Evolutionary conservation across 805 yeast genomes (phyloP).

Genomic region (Myxozyma nipponensis): DNA sequence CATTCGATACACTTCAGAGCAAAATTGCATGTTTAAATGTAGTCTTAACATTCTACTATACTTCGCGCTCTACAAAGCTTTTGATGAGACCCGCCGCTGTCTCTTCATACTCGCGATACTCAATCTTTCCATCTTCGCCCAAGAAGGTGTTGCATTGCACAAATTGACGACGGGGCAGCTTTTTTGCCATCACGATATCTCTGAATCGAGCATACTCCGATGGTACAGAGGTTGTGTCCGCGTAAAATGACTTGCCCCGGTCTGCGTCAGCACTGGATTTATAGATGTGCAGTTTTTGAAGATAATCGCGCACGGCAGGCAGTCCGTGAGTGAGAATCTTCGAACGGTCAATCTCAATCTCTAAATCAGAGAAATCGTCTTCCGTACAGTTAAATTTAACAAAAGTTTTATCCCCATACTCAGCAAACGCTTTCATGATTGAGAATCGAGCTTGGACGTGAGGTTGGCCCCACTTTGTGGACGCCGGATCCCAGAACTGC

Average conservation of each 20-base stretch:
- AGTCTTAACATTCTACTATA: slow-evolving; percentile 16
- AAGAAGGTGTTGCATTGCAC: slow-evolving; percentile 74
- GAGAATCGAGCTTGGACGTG: slow-evolving; percentile 93
- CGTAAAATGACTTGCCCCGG: slow-evolving; percentile 60
- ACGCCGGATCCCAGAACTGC: slow-evolving; percentile 81
- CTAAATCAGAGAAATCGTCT: slow-evolving; percentile 53
- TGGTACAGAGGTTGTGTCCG: slow-evolving; percentile 57
- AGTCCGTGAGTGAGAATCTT: slow-evolving; percentile 69
- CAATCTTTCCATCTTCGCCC: slow-evolving; percentile 42
- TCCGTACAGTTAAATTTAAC: slow-evolving; percentile 51
- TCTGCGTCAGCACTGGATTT: slow-evolving; percentile 72
- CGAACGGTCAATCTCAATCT: slow-evolving; percentile 53
- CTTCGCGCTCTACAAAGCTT: slow-evolving; percentile 64
- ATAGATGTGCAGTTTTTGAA: slow-evolving; percentile 68
- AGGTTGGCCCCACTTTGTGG: slow-evolving; percentile 88
- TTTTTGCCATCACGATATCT: slow-evolving; percentile 62
- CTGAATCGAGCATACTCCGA: slow-evolving; percentile 61
- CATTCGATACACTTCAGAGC: too few species aligned
- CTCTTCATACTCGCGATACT: slow-evolving; percentile 70
- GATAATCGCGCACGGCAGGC: slow-evolving; percentile 65
- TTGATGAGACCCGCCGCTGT: slow-evolving; percentile 71
- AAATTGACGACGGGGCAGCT: slow-evolving; percentile 78
- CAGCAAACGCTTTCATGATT: slow-evolving; percentile 68
- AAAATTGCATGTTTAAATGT: too few species aligned
- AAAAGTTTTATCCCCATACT: slow-evolving; percentile 54